phyloP scores from a whole-genome alignment of 75 land plant species.

The Pseudotsuga menziesii region DNA sequence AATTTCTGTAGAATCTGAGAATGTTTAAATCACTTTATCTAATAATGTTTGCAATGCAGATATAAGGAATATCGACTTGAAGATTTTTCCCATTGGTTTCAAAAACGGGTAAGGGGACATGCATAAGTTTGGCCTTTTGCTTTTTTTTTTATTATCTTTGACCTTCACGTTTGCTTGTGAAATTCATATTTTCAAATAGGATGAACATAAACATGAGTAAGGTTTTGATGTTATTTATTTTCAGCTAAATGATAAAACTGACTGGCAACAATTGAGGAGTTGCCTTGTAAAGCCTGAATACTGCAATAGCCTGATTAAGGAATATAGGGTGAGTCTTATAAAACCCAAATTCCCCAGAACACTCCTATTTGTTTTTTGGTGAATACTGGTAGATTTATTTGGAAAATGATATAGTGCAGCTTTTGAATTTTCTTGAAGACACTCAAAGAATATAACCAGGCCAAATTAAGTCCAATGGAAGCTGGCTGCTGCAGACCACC shows the following conservation, averaged over 20 bases:
- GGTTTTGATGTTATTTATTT: not conserved
- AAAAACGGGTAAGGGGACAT: slow-evolving; percentile 35
- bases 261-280: slow-evolving; percentile 61
- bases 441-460: slow-evolving; percentile 41
- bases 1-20: not conserved
- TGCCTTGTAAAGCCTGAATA: slow-evolving; percentile 67
- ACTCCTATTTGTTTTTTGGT: not conserved
- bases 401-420: slow-evolving; percentile 9
- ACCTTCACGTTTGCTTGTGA: not conserved
- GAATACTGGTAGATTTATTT: slow-evolving; percentile 6
- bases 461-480: slow-evolving; percentile 63
- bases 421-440: slow-evolving; percentile 30
- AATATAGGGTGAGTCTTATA: slow-evolving; percentile 37
- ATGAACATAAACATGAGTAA: not conserved
- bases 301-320: slow-evolving; percentile 44
- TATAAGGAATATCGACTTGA: slow-evolving; percentile 70
- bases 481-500: slow-evolving; percentile 84
- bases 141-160: not conserved
- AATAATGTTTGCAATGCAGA: slow-evolving; percentile 21
- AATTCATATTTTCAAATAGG: too few relatives aligned
- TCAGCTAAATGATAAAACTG: slow-evolving; percentile 53
- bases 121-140: not conserved
- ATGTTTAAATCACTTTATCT: not conserved
- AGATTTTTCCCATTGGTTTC: slow-evolving; percentile 68
- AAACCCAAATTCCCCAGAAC: not conserved